Evolutionary conservation across 768 basidiomycete genomes (phyloP).

Genomic region (Tubosaeta sp.): DNA sequence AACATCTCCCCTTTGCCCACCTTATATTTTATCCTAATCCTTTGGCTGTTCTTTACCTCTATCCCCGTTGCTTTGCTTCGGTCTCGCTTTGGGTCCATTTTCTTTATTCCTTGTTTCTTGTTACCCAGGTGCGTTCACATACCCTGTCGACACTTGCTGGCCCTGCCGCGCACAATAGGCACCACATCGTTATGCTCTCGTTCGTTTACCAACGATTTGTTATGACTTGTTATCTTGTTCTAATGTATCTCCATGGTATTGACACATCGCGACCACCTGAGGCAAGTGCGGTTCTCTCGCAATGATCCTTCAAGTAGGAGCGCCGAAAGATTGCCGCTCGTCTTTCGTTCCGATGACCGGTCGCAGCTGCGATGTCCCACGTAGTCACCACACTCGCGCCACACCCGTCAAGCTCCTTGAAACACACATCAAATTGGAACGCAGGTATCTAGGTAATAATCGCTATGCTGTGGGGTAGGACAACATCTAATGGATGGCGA

Average conservation of each 20-base stretch:
- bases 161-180: slow-evolving; percentile 18
- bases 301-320: background rate
- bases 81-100: slow-evolving; percentile 9
- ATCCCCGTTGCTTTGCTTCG: slow-evolving; percentile 17
- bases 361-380: background rate
- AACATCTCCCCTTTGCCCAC: slow-evolving; percentile 17
- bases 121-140: slow-evolving; percentile 23
- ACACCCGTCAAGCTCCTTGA: background rate
- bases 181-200: slow-evolving; percentile 23
- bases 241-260: slow-evolving; percentile 22
- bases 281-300: too few species aligned
- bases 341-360: background rate
- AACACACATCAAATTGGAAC: background rate
- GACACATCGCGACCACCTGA: background rate
- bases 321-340: background rate
- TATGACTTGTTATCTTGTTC: slow-evolving; percentile 20
- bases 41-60: slow-evolving; percentile 18
- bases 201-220: slow-evolving; percentile 18
- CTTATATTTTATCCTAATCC: slow-evolving; percentile 26
- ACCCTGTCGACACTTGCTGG: slow-evolving; percentile 15
- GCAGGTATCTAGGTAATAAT: background rate
- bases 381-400: background rate
- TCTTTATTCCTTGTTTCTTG: slow-evolving; percentile 11
- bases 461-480: too few species aligned
- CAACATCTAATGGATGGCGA: slow-evolving; percentile 39